A percentile compares a stretch with the other conserved stretches of the same genome.
Conservation (phyloP, 2,329 filamentous ascomycete species). For the Cordyceps tenuipes region DNA sequence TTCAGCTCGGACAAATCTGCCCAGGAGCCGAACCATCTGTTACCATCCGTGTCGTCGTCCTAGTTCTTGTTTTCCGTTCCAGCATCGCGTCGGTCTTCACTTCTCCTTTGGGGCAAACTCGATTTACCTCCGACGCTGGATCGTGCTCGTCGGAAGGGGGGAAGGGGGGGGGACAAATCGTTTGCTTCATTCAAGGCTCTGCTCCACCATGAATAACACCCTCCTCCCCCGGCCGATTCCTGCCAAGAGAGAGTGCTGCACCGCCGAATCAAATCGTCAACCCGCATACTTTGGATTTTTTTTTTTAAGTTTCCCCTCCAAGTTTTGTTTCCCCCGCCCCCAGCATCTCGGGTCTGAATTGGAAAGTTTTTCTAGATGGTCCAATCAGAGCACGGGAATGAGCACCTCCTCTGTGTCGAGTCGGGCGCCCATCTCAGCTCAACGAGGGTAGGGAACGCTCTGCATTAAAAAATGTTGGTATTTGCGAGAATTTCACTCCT, state of each 20-base stretch:
- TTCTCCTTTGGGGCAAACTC: conserved; percentile 4
- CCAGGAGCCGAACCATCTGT: too few species aligned
- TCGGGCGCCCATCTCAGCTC: too few species aligned
- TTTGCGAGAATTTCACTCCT: too few species aligned
- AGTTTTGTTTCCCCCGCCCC: too few species aligned
- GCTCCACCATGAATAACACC: neutral
- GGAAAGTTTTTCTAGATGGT: too few species aligned
- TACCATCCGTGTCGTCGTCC: neutral
- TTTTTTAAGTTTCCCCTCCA: neutral
- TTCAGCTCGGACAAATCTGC: too few species aligned
- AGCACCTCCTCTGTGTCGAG: too few species aligned
- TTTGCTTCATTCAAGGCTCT: neutral
- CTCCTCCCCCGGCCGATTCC: neutral
- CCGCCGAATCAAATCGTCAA: neutral
- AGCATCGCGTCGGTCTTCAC: neutral
- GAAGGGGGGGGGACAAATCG: neutral
- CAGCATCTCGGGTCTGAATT: neutral
- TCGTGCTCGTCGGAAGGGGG: too few species aligned
- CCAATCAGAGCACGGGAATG: too few species aligned
- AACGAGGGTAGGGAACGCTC: too few species aligned
- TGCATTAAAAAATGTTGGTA: too few species aligned
- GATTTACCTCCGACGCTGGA: neutral
- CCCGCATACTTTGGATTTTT: neutral
- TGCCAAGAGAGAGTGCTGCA: neutral
- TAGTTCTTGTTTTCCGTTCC: neutral